These are phyloP conservation scores for Plasmodium reichenowi DNA, from an alignment of 169 alveolate species.

Conservation along the genomic window DNA sequence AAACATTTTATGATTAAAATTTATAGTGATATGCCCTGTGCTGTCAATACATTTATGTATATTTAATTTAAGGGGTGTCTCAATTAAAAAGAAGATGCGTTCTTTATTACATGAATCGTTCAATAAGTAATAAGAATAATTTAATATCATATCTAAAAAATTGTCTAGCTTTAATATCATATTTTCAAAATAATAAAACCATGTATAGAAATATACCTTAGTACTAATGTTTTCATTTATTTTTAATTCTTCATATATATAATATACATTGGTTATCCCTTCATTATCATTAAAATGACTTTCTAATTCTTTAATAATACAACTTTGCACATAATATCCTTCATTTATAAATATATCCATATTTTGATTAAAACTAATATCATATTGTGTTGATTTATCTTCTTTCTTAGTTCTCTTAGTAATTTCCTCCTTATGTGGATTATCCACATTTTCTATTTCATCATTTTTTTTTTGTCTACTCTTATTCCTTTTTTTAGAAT, in stretches of 20 bases:
- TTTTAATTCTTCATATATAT: slow-evolving; percentile 51
- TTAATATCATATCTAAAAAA: slow-evolving; percentile 28
- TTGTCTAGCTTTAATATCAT: slow-evolving; percentile 42
- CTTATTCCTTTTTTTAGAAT: slow-evolving; percentile 38
- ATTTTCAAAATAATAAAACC: slow-evolving; percentile 71
- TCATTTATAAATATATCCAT: slow-evolving; percentile 9
- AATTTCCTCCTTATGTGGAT: slow-evolving; percentile 16
- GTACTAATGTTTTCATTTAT: slow-evolving; percentile 32
- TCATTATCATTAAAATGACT: neutral
- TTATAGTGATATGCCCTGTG: slow-evolving; percentile 4
- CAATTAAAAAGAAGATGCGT: slow-evolving; percentile 27
- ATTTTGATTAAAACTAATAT: neutral
- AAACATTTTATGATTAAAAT: slow-evolving; percentile 35
- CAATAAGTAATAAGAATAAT: slow-evolving; percentile 56
- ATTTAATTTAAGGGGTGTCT: slow-evolving; percentile 10
- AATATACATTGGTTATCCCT: slow-evolving; percentile 30
- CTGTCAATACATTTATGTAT: neutral
- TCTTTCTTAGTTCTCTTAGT: slow-evolving; percentile 4
- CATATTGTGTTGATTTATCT: slow-evolving; percentile 4
- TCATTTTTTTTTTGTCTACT: slow-evolving; percentile 13
- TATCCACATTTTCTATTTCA: slow-evolving; percentile 8
- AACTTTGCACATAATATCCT: neutral
- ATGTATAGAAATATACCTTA: slow-evolving; percentile 34
- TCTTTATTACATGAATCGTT: slow-evolving; percentile 18
- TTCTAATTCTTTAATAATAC: neutral